These are phyloP conservation scores for Golovinomyces cichoracearum DNA, from an alignment of 2,329 filamentous ascomycete genomes.

Conservation along the genomic window DNA sequence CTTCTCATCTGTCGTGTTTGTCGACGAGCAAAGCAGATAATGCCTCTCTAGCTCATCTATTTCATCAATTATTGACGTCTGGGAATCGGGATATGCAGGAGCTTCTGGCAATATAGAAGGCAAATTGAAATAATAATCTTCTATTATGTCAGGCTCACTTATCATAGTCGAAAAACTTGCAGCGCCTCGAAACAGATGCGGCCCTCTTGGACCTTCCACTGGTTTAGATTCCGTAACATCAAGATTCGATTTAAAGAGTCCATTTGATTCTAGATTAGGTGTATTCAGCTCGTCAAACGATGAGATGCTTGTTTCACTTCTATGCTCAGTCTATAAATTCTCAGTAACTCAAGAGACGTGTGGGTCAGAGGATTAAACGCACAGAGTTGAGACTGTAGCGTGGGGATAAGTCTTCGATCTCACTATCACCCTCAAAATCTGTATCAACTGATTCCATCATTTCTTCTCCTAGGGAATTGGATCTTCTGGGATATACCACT, in stretches of 20 bases:
- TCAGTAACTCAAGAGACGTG: slow-evolving; percentile 5
- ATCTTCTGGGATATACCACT: background rate
- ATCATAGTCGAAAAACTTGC: slow-evolving; percentile 30
- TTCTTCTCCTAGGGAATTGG: slow-evolving; percentile 15
- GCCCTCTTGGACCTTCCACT: slow-evolving; percentile 57
- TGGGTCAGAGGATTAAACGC: slow-evolving; percentile 16
- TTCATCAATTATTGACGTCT: background rate
- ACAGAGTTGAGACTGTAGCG: slow-evolving; percentile 47
- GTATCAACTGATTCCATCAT: slow-evolving; percentile 29
- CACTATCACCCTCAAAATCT: slow-evolving; percentile 36
- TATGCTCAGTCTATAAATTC: slow-evolving; percentile 31
- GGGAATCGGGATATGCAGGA: background rate
- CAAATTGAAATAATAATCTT: background rate
- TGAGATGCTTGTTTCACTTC: slow-evolving; percentile 64
- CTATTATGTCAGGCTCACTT: slow-evolving; percentile 18
- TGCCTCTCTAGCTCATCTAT: background rate
- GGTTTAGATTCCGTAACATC: slow-evolving; percentile 31
- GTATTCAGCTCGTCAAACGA: slow-evolving; percentile 66
- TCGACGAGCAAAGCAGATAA: background rate
- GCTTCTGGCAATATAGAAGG: background rate
- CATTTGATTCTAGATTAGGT: slow-evolving; percentile 35
- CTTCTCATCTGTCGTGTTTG: slow-evolving; percentile 29
- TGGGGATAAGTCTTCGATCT: slow-evolving; percentile 35
- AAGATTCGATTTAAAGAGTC: slow-evolving; percentile 34
- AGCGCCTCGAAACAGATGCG: slow-evolving; percentile 61